A percentile compares a stretch with the other conserved stretches of the same genome.
These are phyloP conservation scores for Kwoniella sp. DNA, from an alignment of 768 basidiomycete species.

Conservation along the genomic window DNA sequence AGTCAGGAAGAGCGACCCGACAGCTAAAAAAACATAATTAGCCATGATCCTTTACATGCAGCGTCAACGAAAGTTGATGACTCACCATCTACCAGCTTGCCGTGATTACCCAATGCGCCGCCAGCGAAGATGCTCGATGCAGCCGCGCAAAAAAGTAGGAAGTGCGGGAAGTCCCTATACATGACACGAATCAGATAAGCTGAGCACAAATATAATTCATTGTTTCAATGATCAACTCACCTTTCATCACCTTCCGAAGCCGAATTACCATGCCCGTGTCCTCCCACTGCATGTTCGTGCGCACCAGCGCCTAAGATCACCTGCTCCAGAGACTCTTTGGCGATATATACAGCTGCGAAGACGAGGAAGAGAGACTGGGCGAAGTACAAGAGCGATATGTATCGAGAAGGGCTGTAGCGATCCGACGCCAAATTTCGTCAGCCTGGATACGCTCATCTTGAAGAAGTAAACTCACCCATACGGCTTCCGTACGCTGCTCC, in stretches of 20 bases:
- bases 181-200: constrained; percentile 22
- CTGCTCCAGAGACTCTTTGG: constrained; percentile 95
- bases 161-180: constrained; percentile 38
- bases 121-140: constrained; percentile 47
- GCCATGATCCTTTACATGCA: not conserved
- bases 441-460: not conserved
- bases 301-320: constrained; percentile 62
- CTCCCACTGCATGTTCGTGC: constrained; percentile 45
- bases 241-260: constrained; percentile 36
- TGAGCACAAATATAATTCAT: not conserved
- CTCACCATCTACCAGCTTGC: constrained; percentile 56
- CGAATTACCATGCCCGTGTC: constrained; percentile 65
- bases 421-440: constrained; percentile 48
- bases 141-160: constrained; percentile 41
- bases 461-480: constrained; percentile 64
- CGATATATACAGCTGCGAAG: constrained; percentile 92
- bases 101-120: constrained; percentile 54
- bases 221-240: too few relatives aligned
- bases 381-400: constrained; percentile 64
- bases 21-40: constrained; percentile 38
- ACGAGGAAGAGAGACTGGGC: constrained; percentile 90
- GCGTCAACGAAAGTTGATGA: not conserved
- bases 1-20: constrained; percentile 48
- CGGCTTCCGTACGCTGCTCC: constrained; percentile 56
- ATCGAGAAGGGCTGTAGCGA: constrained; percentile 30